Evolutionary conservation across 352 stramenopile species (phyloP).

Genomic region (Phytophthora fragariae): DNA sequence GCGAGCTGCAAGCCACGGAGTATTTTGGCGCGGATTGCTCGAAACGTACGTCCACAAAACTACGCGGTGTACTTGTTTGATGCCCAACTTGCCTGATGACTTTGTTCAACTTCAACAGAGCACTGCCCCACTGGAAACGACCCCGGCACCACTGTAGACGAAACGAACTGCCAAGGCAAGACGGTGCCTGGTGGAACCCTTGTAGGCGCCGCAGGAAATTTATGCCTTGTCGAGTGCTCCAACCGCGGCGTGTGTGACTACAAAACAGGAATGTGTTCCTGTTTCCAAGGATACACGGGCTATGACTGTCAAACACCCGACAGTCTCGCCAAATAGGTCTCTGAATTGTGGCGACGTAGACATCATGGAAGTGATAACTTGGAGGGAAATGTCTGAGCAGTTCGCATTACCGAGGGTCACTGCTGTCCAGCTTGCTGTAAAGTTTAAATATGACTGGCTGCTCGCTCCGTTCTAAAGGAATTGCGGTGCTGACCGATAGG

Average conservation of each 20-base stretch:
- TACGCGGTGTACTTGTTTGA: neutral
- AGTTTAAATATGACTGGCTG: conserved; percentile 37
- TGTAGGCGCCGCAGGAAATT: conserved; percentile 71
- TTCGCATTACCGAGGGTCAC: conserved; percentile 28
- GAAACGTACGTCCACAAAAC: conserved; percentile 48
- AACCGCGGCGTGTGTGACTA: conserved; percentile 94
- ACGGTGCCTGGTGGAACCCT: conserved; percentile 47
- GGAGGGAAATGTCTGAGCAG: conserved; percentile 21
- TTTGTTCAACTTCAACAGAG: conserved; percentile 39
- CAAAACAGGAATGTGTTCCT: conserved; percentile 81
- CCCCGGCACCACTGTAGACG: conserved; percentile 66
- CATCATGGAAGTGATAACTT: neutral
- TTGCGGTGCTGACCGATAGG: conserved; percentile 33
- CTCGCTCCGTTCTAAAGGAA: conserved; percentile 31
- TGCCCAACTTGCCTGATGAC: neutral
- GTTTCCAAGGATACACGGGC: conserved; percentile 83
- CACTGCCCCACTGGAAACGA: conserved; percentile 89
- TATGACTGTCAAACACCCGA: conserved; percentile 66
- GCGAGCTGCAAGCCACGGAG: conserved; percentile 84
- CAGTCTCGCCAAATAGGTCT: conserved; percentile 33
- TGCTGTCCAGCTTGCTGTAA: conserved; percentile 28
- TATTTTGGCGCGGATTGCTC: conserved; percentile 92
- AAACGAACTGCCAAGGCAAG: conserved; percentile 78
- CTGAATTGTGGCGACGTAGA: neutral
- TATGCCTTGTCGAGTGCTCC: conserved; percentile 93